Base-by-base conservation (phyloP, 164 flowering plant species). In the Tinospora cordifolia region DNA sequence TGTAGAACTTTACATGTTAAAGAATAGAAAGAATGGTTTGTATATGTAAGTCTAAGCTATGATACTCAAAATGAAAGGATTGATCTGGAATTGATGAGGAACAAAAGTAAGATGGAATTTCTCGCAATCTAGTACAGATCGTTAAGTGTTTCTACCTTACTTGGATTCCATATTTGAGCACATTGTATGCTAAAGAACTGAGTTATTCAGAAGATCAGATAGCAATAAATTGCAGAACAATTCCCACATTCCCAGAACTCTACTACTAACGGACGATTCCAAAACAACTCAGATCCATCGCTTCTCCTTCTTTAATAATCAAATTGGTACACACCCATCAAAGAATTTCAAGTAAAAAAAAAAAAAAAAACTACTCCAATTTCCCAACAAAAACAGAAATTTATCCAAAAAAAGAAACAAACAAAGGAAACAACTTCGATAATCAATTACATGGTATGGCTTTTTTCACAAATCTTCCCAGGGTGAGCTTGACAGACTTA, bases 1-100 rank as follows among this genome's bases (percentile, higher is more conserved):
- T 58, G 10, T 22, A 66, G 70, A 74, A 66, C 8, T 65, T 80
- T 83, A 88, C 90, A 89, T 87, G 79, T 79, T 49, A 69, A 68
- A 47, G 69, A 77, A 67, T 63, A 63, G 22, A 80, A 82, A 75
- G 82, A 87, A 82, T 79, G 62, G 69, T 72, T 22, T 39, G 19
- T 54, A 19, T 27, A 24, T 64, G 74, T 72, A 13, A 25, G 64
- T 27, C 26, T n/a, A 21, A 19, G n/a, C 3, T 67, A 25, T 46
- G 41, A 27, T 69, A 69, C 54, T 63, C 80, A 66, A 81, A 76
- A 80, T 73, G 69, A 83, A 82, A 69, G 83, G 85, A 84, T 83
- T 25, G 47, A 34, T 70, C 27, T 71, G 75, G 58, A 69, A 68
- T 71, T 51, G 65, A 68, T 34, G 21, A 47, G 71, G 57, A 19